A percentile compares a stretch with the other conserved stretches of the same genome.
Conservation (phyloP, 83 land plant species). For the Picea engelmannii region DNA sequence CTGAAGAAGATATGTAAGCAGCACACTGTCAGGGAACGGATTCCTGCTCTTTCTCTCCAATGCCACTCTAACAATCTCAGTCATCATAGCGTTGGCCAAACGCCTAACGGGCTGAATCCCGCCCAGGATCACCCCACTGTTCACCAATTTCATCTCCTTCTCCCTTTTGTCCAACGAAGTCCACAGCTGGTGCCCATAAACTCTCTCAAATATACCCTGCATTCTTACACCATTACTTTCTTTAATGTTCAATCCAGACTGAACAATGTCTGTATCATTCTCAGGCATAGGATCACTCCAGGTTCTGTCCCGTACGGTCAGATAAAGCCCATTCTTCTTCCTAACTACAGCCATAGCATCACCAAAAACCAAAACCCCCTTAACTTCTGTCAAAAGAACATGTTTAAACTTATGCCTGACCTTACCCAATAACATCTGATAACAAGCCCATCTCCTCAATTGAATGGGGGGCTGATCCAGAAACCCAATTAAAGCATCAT, state of each 20-base stretch:
- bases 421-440: constrained; percentile 77
- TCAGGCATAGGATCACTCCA: constrained; percentile 14
- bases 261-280: constrained; percentile 4
- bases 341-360: constrained; percentile 58
- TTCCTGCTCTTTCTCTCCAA: constrained; percentile 48
- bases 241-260: constrained; percentile 5
- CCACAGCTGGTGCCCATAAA: constrained; percentile 38
- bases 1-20: constrained; percentile 39
- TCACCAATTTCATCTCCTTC: constrained; percentile 32
- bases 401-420: constrained; percentile 60
- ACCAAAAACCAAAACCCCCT: constrained; percentile 40
- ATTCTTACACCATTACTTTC: not conserved
- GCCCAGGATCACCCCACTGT: constrained; percentile 38
- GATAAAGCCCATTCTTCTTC: constrained; percentile 28
- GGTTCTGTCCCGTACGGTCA: constrained; percentile 27
- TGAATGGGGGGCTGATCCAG: constrained; percentile 54
- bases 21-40: constrained; percentile 41
- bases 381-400: constrained; percentile 41
- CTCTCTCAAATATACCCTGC: constrained; percentile 25
- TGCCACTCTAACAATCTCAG: constrained; percentile 55
- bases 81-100: constrained; percentile 50
- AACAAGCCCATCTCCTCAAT: constrained; percentile 77
- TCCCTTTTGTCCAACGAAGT: constrained; percentile 26
- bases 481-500: constrained; percentile 64
- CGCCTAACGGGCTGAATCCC: constrained; percentile 42